phyloP scores from a whole-genome alignment of 2,329 filamentous ascomycete genomes.

The Diaporthe sp. region DNA sequence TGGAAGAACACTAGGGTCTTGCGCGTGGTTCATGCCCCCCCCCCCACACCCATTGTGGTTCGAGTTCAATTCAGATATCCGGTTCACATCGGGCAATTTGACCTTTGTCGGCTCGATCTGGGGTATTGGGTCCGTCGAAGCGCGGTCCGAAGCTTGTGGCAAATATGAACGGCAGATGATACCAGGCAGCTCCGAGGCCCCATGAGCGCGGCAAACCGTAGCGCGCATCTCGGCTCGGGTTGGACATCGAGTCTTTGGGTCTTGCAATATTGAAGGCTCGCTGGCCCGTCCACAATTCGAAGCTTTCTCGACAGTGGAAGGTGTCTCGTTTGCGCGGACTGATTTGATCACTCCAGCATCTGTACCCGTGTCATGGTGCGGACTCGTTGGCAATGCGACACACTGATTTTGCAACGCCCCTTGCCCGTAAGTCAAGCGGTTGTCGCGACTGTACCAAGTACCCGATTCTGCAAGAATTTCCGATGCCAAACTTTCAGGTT shows the following conservation, averaged over 20 bases:
- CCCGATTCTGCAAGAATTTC: background rate
- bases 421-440: background rate
- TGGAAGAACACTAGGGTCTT: background rate
- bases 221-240: background rate
- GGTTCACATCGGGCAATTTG: background rate
- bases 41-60: background rate
- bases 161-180: background rate
- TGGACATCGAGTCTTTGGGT: background rate
- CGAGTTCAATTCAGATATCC: background rate
- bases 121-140: background rate
- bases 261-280: too few species aligned
- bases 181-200: background rate
- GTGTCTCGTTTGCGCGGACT: background rate
- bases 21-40: background rate
- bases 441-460: background rate
- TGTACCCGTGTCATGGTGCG: slow-evolving; percentile 8
- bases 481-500: background rate
- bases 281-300: background rate
- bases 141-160: slow-evolving; percentile 4
- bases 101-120: slow-evolving; percentile 4
- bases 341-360: background rate
- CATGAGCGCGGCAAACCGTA: background rate
- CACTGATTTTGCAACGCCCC: background rate
- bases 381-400: background rate
- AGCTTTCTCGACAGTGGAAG: background rate